Evolutionary conservation across 1,284 basidiomycete species (phyloP).

Genomic region (Fomitopsis pinicola): DNA sequence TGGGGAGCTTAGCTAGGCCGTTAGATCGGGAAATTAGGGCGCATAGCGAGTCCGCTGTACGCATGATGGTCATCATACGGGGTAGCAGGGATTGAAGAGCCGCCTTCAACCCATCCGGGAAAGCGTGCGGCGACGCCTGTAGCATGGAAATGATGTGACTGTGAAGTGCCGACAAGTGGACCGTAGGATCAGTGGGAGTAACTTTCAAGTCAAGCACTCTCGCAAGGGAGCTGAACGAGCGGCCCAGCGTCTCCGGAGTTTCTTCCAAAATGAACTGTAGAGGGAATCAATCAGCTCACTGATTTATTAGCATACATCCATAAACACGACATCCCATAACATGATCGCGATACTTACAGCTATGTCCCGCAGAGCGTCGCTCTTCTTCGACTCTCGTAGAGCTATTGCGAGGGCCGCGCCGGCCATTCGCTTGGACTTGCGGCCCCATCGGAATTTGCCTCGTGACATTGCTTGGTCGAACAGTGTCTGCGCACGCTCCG

Average conservation of each 20-base stretch:
- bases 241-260: slow-evolving; percentile 45
- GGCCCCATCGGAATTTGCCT: slow-evolving; percentile 62
- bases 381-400: slow-evolving; percentile 60
- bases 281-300: slow-evolving; percentile 17
- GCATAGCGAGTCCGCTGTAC: slow-evolving; percentile 54
- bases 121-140: slow-evolving; percentile 22
- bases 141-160: slow-evolving; percentile 38
- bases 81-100: slow-evolving; percentile 34
- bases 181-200: slow-evolving; percentile 37
- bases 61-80: slow-evolving; percentile 40
- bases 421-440: slow-evolving; percentile 58
- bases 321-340: slow-evolving; percentile 6
- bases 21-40: slow-evolving; percentile 42
- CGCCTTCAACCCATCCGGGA: slow-evolving; percentile 35
- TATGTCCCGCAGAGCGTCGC: slow-evolving; percentile 62
- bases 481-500: slow-evolving; percentile 55
- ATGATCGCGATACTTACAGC: slow-evolving; percentile 36
- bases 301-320: slow-evolving; percentile 10
- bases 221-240: slow-evolving; percentile 49
- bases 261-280: slow-evolving; percentile 49
- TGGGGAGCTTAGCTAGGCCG: slow-evolving; percentile 34
- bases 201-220: slow-evolving; percentile 44
- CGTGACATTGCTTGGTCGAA: slow-evolving; percentile 61
- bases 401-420: slow-evolving; percentile 65
- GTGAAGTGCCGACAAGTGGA: slow-evolving; percentile 43